phyloP scores from a whole-genome alignment of 768 basidiomycete genomes.

The Cantharellus anzutake region DNA sequence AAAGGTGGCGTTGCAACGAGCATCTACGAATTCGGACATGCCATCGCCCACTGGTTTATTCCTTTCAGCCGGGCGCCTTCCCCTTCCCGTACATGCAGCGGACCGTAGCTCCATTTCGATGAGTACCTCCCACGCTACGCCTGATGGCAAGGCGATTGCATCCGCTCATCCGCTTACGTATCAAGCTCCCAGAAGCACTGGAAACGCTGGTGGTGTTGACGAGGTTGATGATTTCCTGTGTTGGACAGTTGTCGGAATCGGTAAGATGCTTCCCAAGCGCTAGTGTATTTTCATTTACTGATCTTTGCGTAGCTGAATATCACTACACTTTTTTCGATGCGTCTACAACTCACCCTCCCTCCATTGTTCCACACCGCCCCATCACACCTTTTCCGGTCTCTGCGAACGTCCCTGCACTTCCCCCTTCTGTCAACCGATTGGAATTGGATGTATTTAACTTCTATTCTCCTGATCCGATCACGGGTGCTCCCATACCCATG shows the following conservation, averaged over 20 bases:
- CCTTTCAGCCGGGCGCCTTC: slow-evolving; percentile 35
- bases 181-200: slow-evolving; percentile 58
- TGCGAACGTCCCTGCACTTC: slow-evolving; percentile 60
- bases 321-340: slow-evolving; percentile 91
- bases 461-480: slow-evolving; percentile 59
- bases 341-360: slow-evolving; percentile 26
- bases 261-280: slow-evolving; percentile 23
- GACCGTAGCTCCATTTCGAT: not conserved
- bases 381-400: slow-evolving; percentile 84
- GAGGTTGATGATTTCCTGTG: slow-evolving; percentile 90
- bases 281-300: not conserved
- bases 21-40: slow-evolving; percentile 23
- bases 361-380: slow-evolving; percentile 35
- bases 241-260: slow-evolving; percentile 92
- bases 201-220: slow-evolving; percentile 69
- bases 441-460: slow-evolving; percentile 79
- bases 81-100: slow-evolving; percentile 3
- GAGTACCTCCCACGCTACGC: not conserved
- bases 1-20: slow-evolving; percentile 77
- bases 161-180: slow-evolving; percentile 59
- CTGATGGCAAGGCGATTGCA: slow-evolving; percentile 3
- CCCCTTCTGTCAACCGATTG: slow-evolving; percentile 49
- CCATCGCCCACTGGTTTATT: slow-evolving; percentile 54
- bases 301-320: slow-evolving; percentile 50
- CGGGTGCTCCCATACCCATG: slow-evolving; percentile 40